A percentile compares a stretch with the other conserved stretches of the same genome.
These are phyloP conservation scores for Maudiozyma saulgeensis DNA, from an alignment of 805 yeast genomes.

Conservation along the genomic window DNA sequence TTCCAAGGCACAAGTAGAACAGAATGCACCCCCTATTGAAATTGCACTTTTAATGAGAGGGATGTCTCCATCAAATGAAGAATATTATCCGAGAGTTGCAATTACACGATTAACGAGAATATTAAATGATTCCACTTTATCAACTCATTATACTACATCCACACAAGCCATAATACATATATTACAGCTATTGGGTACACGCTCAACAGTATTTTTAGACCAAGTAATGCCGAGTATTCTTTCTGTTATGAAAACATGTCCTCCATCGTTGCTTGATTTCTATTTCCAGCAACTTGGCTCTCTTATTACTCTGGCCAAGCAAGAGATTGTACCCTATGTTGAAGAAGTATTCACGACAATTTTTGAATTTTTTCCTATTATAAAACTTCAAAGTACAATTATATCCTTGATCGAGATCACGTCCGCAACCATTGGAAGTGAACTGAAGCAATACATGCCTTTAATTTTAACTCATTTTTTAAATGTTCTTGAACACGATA, in stretches of 20 bases:
- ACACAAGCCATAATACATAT: constrained; percentile 91
- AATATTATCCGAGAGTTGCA: constrained; percentile 92
- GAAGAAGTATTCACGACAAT: constrained; percentile 66
- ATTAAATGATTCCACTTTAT: constrained; percentile 73
- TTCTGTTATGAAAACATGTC: constrained; percentile 73
- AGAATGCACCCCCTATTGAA: constrained; percentile 83
- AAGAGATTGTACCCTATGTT: constrained; percentile 79
- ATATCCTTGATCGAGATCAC: constrained; percentile 74
- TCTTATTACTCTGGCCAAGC: constrained; percentile 71
- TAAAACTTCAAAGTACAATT: constrained; percentile 66
- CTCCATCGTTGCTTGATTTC: constrained; percentile 70
- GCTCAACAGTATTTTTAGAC: constrained; percentile 82
- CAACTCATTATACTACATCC: constrained; percentile 80
- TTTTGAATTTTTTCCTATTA: constrained; percentile 57
- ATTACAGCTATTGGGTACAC: constrained; percentile 77
- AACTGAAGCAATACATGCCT: constrained; percentile 77
- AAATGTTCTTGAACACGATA: constrained; percentile 66
- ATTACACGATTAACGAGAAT: constrained; percentile 77
- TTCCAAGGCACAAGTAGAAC: constrained; percentile 44
- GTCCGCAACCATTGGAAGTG: constrained; percentile 81
- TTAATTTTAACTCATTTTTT: constrained; percentile 67
- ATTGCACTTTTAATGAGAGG: constrained; percentile 87
- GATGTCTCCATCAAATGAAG: constrained; percentile 85
- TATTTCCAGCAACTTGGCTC: constrained; percentile 83
- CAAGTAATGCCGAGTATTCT: constrained; percentile 84